Evolutionary conservation across 1,139 yeast genomes (phyloP).

Genomic region (Candida gigantensis): DNA sequence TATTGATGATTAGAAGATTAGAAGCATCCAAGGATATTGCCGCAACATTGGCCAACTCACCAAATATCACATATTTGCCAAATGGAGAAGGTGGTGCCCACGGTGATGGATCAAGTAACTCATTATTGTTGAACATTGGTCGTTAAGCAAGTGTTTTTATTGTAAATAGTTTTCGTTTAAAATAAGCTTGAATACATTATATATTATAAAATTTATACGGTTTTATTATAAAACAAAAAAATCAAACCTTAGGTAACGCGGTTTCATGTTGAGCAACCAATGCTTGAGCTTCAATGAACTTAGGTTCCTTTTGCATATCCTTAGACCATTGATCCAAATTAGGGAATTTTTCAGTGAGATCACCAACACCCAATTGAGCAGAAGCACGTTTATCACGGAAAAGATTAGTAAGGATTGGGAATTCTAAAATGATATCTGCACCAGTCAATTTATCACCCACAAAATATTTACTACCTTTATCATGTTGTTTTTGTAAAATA

Average conservation of each 20-base stretch:
- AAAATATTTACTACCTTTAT: conserved; percentile 28
- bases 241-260: no score
- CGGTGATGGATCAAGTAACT: conserved; percentile 31
- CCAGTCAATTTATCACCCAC: conserved; percentile 40
- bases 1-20: conserved; percentile 88
- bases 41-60: conserved; percentile 74
- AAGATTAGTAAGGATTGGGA: conserved; percentile 30
- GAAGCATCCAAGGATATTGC: conserved; percentile 98
- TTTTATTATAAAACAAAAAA: no score
- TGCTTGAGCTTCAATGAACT: conserved; percentile 23
- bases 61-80: conserved; percentile 93
- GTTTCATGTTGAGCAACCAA: conserved; percentile 13
- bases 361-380: conserved; percentile 9
- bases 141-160: conserved; percentile 22
- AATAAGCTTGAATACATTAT: no score
- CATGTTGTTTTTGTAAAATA: conserved; percentile 27
- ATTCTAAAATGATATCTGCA: conserved; percentile 42
- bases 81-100: conserved; percentile 40
- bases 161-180: no score
- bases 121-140: conserved; percentile 45
- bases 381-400: conserved; percentile 15
- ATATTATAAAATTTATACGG: no score
- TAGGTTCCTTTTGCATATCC: conserved; percentile 21
- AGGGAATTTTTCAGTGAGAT: conserved; percentile 20
- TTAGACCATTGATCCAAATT: conserved; percentile 28